Base-by-base conservation (phyloP, 345 rosid genomes). In the Salix suchowensis region DNA sequence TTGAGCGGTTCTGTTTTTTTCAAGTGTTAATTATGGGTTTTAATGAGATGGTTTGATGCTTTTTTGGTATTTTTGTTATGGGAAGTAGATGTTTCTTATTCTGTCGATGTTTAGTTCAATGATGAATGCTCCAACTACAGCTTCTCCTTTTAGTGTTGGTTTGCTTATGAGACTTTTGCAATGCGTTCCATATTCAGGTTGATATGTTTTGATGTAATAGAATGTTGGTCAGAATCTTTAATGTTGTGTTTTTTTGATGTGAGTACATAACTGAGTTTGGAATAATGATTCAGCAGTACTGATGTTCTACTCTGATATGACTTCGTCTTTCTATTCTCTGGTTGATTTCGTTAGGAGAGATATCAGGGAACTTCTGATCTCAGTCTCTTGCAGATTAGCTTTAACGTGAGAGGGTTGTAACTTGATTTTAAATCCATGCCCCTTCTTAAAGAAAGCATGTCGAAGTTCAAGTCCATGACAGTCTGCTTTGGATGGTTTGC, bases 1-100 rank as follows among this genome's bases (percentile, higher is more conserved):
- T 65, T 21, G 58, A 65, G 77, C 32, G 15, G 71, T 37, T 67
- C 64, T 74, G 12, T 48, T 65, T 74, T 46, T 73, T 23, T 60
- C 67, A 58, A 39, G 37, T 55, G 67, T 36, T 50, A 23, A 37
- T 7, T 4, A 30, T 7, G 60, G 34, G 8, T 60, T 6, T 39
- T 40, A 19, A 67, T 67, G 46, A 4, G 42, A 36, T 36, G 32
- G 71, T n/a, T 15, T 74, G 44, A 32, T 21, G 42, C 21, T 5
- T 48, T 48, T 30, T 23, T 19, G 64, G 28, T 3, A 23, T 58
- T 64, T 6, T 30, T 40, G 9, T 23, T 13, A 46, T 39, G 54
- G n/a, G 13, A 64, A 42, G 37, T 74, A 12, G 23, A 37, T 9
- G 28, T 39, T 72, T 16, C 19, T 5, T 16, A 9, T n/a, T 73